Percentiles rank a stretch among this genome's conserved stretches.
Evolutionary conservation across 345 rosid species (phyloP).

Genomic region (Lepidium aucheri): DNA sequence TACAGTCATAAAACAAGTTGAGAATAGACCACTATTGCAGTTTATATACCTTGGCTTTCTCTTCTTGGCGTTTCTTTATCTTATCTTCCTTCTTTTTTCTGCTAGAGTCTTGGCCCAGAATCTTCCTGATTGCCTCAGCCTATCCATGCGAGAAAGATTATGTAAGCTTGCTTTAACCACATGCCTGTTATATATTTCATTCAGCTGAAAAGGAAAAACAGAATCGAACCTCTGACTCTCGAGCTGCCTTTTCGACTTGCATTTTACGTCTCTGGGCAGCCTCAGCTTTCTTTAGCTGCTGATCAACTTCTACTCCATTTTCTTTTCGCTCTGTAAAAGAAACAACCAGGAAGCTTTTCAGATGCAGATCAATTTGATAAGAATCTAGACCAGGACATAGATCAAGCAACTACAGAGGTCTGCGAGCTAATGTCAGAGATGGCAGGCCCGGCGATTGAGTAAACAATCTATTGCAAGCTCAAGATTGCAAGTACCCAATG

Average conservation of each 20-base stretch:
- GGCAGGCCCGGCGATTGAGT: background rate
- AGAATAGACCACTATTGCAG: background rate
- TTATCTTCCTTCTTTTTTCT: slow-evolving; percentile 83
- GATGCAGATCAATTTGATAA: background rate
- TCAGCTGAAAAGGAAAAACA: background rate
- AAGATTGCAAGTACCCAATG: background rate
- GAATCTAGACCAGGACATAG: background rate
- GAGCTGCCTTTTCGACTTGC: slow-evolving; percentile 86
- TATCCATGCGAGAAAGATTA: slow-evolving; percentile 12
- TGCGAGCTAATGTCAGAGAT: background rate
- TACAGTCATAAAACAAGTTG: background rate
- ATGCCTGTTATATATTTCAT: background rate
- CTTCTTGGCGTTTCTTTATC: slow-evolving; percentile 75
- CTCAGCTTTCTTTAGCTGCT: slow-evolving; percentile 80
- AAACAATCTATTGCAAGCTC: background rate
- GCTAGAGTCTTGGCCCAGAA: slow-evolving; percentile 86
- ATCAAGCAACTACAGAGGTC: background rate
- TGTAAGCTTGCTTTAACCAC: background rate
- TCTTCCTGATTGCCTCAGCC: slow-evolving; percentile 97
- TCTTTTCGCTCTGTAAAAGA: slow-evolving; percentile 62
- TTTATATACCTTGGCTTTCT: slow-evolving; percentile 57
- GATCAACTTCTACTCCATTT: slow-evolving; percentile 72
- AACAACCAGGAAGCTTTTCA: background rate
- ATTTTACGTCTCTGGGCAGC: slow-evolving; percentile 86
- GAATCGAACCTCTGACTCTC: slow-evolving; percentile 69